Evolutionary conservation across 2,329 filamentous ascomycete genomes (phyloP).

Genomic region (Verticillium dahliae): DNA sequence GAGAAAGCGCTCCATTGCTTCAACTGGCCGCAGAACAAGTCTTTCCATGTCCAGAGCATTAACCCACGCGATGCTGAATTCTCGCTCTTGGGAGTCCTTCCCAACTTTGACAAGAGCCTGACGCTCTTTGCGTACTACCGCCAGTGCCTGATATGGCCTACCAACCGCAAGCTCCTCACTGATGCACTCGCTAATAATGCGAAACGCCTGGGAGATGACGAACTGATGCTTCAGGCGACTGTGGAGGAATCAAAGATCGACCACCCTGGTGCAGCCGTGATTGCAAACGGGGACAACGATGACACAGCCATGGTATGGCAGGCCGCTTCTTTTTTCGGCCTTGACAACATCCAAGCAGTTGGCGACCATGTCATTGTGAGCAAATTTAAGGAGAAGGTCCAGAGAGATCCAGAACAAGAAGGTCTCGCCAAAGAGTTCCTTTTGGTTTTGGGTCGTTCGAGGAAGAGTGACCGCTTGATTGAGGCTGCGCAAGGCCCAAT

Average conservation of each 20-base stretch:
- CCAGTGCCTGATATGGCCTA: conserved; percentile 1
- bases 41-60: conserved; percentile 1
- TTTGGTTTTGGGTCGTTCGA: neutral
- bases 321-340: neutral
- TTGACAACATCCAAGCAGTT: neutral
- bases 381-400: neutral
- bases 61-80: conserved; percentile 2
- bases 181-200: neutral
- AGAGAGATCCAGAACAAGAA: neutral
- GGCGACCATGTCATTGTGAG: neutral
- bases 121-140: conserved; percentile 8
- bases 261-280: neutral
- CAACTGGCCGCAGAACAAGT: conserved; percentile 4
- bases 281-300: neutral
- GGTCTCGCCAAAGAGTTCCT: neutral
- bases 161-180: neutral
- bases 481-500: neutral
- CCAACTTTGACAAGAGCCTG: conserved; percentile 7
- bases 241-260: conserved; percentile 8
- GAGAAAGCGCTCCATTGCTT: conserved; percentile 8
- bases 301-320: neutral
- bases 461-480: neutral
- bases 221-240: conserved; percentile 17
- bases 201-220: neutral
- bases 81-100: conserved; percentile 8